Percentiles rank a stretch among this genome's conserved stretches.
phyloP scores from a whole-genome alignment of 2,329 filamentous ascomycete genomes.

The Endoconidiophora laricicola region DNA sequence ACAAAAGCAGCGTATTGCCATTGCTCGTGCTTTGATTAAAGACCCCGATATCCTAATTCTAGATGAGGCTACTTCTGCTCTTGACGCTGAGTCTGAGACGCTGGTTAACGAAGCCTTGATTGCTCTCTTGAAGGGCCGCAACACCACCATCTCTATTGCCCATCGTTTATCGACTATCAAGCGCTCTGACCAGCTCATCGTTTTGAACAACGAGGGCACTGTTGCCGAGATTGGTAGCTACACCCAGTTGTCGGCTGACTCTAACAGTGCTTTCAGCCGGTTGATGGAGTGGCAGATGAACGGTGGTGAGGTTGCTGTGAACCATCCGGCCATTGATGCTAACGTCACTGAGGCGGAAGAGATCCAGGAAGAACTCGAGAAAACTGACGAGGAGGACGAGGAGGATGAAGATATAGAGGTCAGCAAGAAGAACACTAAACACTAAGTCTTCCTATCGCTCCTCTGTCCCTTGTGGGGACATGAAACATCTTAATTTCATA shows the following conservation, averaged over 20 bases:
- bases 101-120: slow-evolving; percentile 83
- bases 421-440: not conserved
- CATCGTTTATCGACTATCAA: slow-evolving; percentile 95
- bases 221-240: slow-evolving; percentile 89
- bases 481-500: too few species aligned
- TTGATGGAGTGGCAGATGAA: slow-evolving; percentile 99
- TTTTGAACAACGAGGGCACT: slow-evolving; percentile 67
- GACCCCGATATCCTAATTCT: slow-evolving; percentile 92
- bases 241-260: slow-evolving; percentile 52
- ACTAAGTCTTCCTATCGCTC: slow-evolving; percentile 1
- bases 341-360: slow-evolving; percentile 36
- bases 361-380: slow-evolving; percentile 32
- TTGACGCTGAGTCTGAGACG: slow-evolving; percentile 93
- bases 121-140: slow-evolving; percentile 65
- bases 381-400: slow-evolving; percentile 22
- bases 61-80: slow-evolving; percentile 87
- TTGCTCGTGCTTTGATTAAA: slow-evolving; percentile 85
- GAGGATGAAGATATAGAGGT: slow-evolving; percentile 18
- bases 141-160: slow-evolving; percentile 94
- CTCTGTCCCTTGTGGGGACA: not conserved
- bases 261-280: slow-evolving; percentile 73
- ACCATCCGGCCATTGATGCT: slow-evolving; percentile 16
- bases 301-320: slow-evolving; percentile 46
- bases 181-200: slow-evolving; percentile 84
- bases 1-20: slow-evolving; percentile 95